Conservation (phyloP, 441 rosid species). For the Adansonia madagascariensis region DNA sequence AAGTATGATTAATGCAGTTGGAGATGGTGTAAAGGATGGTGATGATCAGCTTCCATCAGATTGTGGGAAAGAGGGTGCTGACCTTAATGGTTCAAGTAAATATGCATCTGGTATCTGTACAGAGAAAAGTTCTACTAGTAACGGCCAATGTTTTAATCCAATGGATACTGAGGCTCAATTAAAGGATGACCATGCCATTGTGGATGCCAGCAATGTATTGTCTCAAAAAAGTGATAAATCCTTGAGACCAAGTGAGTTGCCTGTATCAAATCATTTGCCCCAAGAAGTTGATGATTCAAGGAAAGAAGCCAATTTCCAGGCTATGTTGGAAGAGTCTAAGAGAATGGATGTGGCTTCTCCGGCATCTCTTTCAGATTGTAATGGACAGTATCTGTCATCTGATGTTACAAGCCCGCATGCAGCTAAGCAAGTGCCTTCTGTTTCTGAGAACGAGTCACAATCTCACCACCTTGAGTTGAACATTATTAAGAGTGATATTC, state of each 20-base stretch:
- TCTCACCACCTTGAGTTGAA: slow-evolving; percentile 58
- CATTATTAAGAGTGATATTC: slow-evolving; percentile 58
- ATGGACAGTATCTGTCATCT: slow-evolving; percentile 39
- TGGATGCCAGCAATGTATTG: slow-evolving; percentile 38
- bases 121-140: slow-evolving; percentile 36
- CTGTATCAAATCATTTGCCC: slow-evolving; percentile 44
- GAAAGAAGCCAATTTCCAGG: slow-evolving; percentile 39
- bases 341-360: slow-evolving; percentile 35
- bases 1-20: slow-evolving; percentile 42
- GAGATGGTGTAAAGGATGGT: slow-evolving; percentile 49
- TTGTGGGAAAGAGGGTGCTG: slow-evolving; percentile 39
- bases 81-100: slow-evolving; percentile 40
- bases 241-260: slow-evolving; percentile 38
- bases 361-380: slow-evolving; percentile 36
- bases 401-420: slow-evolving; percentile 38
- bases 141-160: slow-evolving; percentile 26
- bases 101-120: slow-evolving; percentile 31
- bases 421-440: slow-evolving; percentile 44
- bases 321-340: slow-evolving; percentile 41
- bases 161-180: slow-evolving; percentile 29
- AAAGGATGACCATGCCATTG: slow-evolving; percentile 38
- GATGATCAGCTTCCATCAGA: slow-evolving; percentile 43
- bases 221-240: slow-evolving; percentile 45
- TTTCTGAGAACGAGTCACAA: slow-evolving; percentile 56
- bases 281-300: slow-evolving; percentile 39